These are phyloP conservation scores for Tolypocladium inflatum DNA, from an alignment of 2,329 filamentous ascomycete genomes.

Conservation along the genomic window DNA sequence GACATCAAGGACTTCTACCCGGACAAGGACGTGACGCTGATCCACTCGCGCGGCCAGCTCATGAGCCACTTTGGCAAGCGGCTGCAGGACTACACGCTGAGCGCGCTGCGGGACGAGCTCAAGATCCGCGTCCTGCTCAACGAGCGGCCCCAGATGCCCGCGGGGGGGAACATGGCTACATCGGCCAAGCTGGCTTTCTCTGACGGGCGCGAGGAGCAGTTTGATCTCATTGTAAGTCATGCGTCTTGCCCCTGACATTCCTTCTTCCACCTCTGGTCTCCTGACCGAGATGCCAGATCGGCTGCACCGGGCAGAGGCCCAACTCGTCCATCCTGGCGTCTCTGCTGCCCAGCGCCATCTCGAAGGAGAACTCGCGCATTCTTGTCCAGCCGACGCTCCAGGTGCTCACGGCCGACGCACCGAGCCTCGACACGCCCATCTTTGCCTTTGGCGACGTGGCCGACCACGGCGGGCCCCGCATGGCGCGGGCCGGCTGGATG, in stretches of 20 bases:
- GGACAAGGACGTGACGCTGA: not conserved
- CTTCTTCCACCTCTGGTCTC: not conserved
- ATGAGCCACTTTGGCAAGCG: not conserved
- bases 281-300: not conserved
- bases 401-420: not conserved
- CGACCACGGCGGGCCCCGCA: not conserved
- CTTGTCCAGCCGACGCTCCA: not conserved
- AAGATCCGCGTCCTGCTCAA: not conserved
- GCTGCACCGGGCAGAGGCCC: not conserved
- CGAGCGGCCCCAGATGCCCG: not conserved
- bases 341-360: not conserved
- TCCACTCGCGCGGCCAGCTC: not conserved
- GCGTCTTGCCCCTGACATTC: accelerated
- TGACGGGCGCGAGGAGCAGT: not conserved
- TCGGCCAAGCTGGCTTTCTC: not conserved
- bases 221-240: not conserved
- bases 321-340: not conserved
- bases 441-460: not conserved
- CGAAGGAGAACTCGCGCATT: not conserved
- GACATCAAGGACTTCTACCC: not conserved
- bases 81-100: not conserved
- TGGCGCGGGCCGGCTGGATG: not conserved
- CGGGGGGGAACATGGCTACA: not conserved
- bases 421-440: not conserved
- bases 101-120: not conserved